Evolutionary conservation across 108 stramenopile species (phyloP), one percentile per base, ranked within the genome.

Genomic region (Schizochytrium sp.): DNA sequence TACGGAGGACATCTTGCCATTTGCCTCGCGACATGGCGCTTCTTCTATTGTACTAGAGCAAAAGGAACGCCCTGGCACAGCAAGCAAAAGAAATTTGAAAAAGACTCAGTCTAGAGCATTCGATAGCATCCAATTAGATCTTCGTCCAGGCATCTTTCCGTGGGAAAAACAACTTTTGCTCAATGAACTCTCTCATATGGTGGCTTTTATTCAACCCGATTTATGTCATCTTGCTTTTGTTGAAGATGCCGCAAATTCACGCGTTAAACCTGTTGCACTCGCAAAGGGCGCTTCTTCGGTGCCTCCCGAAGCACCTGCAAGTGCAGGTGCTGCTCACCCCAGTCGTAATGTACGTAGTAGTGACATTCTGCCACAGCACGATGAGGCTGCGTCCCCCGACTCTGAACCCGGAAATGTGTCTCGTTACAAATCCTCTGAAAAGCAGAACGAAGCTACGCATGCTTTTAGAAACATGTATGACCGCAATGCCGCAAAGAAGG

Each of bases 211-310:
- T 38, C 64, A 69, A 44, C 64, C 64, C 8, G 76, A 83, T 42
- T 53, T 83, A n/a, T 83, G 76, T 28, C 76, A 83, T 47, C 47
- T 83, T 28, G 76, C 76, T 53, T 69, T 69, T 69, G 64, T 69
- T 15, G 3, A 15, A 44, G 64, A 69, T 69, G 7, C 64, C 64
- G 10, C 15, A 0, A 44, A 28, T 8, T 3, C 64, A 0, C 15
- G 12, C 28, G 64, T 44, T 0, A 38, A 15, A 15, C 7, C 44
- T 15, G 42, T 38, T 28, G 42, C 64, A 12, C 42, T 7, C 10
- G 64, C 64, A 15, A 8, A 28, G 28, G 28, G 28, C 28, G 28
- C 28, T 28, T 28, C 28, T 28, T 28, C 28, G 28, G 28, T 69
- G 7, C 8, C 64, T 8, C 44, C 7, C 19, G 44, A 69, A 15